phyloP scores from a whole-genome alignment of 164 flowering plant species.

The Buxus sempervirens region DNA sequence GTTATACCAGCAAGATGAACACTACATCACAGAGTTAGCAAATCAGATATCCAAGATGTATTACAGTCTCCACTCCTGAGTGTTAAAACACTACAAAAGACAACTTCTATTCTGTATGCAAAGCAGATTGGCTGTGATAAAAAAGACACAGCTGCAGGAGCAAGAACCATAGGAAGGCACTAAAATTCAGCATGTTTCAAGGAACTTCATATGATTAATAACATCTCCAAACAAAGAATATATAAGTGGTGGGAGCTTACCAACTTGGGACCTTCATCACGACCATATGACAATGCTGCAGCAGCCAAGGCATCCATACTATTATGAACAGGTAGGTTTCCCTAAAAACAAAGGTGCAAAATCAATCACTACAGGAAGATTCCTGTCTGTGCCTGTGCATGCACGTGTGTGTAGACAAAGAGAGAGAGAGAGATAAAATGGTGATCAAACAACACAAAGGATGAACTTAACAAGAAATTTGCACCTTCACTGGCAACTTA shows the following conservation, averaged over 20 bases:
- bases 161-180: not conserved
- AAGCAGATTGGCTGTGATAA: too few species aligned
- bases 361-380: slow-evolving; percentile 5
- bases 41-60: not conserved
- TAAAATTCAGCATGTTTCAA: not conserved
- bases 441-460: not conserved
- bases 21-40: too few species aligned
- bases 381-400: too few species aligned
- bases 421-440: too few species aligned
- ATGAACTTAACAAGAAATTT: slow-evolving; percentile 1
- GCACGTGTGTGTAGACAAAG: too few species aligned
- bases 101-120: not conserved
- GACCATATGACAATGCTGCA: slow-evolving; percentile 74
- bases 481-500: slow-evolving; percentile 80
- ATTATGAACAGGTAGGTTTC: slow-evolving; percentile 85
- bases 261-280: slow-evolving; percentile 86
- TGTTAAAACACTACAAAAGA: not conserved
- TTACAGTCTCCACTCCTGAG: not conserved
- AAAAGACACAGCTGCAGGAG: too few species aligned
- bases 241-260: slow-evolving; percentile 31
- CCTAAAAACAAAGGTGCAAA: slow-evolving; percentile 35
- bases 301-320: slow-evolving; percentile 98
- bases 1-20: not conserved
- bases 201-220: not conserved
- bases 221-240: not conserved